Percentiles rank a stretch among this genome's conserved stretches.
Evolutionary conservation across 2,329 filamentous ascomycete species (phyloP).

Genomic region (Trichoderma atrobrunneum): DNA sequence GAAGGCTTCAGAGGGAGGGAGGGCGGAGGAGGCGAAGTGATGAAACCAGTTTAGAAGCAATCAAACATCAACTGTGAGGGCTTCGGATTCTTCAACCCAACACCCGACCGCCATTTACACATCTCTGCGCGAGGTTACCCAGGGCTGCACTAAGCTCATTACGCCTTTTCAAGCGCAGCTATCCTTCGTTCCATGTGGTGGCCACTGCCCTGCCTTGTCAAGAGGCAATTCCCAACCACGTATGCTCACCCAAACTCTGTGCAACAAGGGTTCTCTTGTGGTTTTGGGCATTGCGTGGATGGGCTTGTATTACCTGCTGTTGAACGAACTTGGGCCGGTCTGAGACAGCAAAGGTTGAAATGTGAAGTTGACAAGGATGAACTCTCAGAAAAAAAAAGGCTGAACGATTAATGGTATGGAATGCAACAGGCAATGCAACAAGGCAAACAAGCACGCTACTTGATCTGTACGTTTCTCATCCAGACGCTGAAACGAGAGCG

Average conservation of each 20-base stretch:
- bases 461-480: not conserved
- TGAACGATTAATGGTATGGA: not conserved
- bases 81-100: not conserved
- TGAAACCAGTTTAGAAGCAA: not conserved
- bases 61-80: too few species aligned
- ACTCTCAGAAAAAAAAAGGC: too few species aligned
- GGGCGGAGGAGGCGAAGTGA: too few species aligned
- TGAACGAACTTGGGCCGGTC: not conserved
- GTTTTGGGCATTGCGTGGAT: not conserved
- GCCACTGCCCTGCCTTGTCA: not conserved
- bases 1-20: not conserved
- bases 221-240: not conserved
- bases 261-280: not conserved
- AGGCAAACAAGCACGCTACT: not conserved
- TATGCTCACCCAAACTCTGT: not conserved
- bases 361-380: not conserved
- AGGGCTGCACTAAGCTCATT: not conserved
- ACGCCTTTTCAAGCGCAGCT: not conserved
- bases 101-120: not conserved
- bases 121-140: not conserved
- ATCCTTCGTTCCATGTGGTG: not conserved
- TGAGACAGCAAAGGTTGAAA: not conserved
- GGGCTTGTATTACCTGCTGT: not conserved
- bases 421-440: not conserved
- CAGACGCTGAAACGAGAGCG: rapidly evolving